A percentile compares a stretch with the other conserved stretches of the same genome.
Evolutionary conservation across 1,284 basidiomycete species (phyloP).

Genomic region (Boletellus sp.): DNA sequence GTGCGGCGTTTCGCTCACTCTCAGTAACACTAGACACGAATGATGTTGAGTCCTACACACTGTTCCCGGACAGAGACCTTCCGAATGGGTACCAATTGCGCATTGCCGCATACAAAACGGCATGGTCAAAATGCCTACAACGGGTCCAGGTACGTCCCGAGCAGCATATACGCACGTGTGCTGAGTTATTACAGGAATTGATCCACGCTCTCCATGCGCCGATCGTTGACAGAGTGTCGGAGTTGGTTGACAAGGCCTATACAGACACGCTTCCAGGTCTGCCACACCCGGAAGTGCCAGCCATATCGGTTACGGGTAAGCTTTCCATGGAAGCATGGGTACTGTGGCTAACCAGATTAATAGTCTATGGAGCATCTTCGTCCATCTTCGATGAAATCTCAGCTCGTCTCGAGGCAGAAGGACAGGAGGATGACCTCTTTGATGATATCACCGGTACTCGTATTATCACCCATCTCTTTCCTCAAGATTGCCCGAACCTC

Average conservation of each 20-base stretch:
- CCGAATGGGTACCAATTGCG: conserved; percentile 41
- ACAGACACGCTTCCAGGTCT: conserved; percentile 40
- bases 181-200: conserved; percentile 36
- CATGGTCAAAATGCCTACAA: conserved; percentile 49
- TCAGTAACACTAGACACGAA: conserved; percentile 13
- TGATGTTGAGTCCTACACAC: conserved; percentile 14
- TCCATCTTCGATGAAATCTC: conserved; percentile 48
- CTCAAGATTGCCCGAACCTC: conserved; percentile 55
- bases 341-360: conserved; percentile 10
- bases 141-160: conserved; percentile 42
- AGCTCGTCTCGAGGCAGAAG: conserved; percentile 31
- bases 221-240: conserved; percentile 39
- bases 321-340: background rate
- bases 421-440: conserved; percentile 28
- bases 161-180: background rate
- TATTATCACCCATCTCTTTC: conserved; percentile 50
- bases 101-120: conserved; percentile 43
- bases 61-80: conserved; percentile 37
- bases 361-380: conserved; percentile 32
- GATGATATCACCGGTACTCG: conserved; percentile 21
- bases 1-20: background rate
- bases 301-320: conserved; percentile 54
- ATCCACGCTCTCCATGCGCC: conserved; percentile 44
- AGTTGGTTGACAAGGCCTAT: conserved; percentile 42
- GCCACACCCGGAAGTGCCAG: conserved; percentile 51